Evolutionary conservation across 192 early-diverging fungal species (phyloP).

Genomic region (Paraglomus brasilianum): DNA sequence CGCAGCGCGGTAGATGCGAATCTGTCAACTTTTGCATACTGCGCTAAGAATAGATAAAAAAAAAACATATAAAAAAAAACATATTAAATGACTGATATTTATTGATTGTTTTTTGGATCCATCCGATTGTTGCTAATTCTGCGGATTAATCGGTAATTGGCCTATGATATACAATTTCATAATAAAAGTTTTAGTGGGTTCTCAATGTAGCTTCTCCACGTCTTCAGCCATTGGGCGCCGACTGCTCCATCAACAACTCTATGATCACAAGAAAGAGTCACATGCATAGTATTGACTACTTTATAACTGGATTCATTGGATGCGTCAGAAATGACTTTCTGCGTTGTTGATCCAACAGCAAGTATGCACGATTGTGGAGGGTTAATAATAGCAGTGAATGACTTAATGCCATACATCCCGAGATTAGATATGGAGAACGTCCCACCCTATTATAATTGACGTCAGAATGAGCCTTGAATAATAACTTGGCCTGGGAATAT

Average conservation of each 20-base stretch:
- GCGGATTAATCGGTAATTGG: too few relatives aligned
- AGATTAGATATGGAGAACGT: slow-evolving; percentile 98
- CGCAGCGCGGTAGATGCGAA: too few relatives aligned
- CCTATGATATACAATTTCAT: slow-evolving; percentile 66
- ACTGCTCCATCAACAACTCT: slow-evolving; percentile 95
- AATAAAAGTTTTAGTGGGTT: slow-evolving; percentile 92
- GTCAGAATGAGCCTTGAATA: background rate
- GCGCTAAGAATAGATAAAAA: too few relatives aligned
- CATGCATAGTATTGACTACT: slow-evolving; percentile 75
- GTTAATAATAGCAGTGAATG: slow-evolving; percentile 98
- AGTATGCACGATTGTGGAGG: slow-evolving; percentile 92
- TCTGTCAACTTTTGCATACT: too few relatives aligned
- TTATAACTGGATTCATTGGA: slow-evolving; percentile 63
- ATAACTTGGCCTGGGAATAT: background rate
- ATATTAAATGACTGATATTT: too few relatives aligned
- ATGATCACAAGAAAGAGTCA: slow-evolving; percentile 90
- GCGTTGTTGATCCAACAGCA: slow-evolving; percentile 80
- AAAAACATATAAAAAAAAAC: too few relatives aligned
- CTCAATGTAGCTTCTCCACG: slow-evolving; percentile 89
- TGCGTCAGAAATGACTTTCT: slow-evolving; percentile 72
- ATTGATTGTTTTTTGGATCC: too few relatives aligned
- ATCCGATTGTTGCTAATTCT: too few relatives aligned
- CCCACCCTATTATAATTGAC: slow-evolving; percentile 71
- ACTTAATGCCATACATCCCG: slow-evolving; percentile 93
- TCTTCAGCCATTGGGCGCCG: slow-evolving; percentile 85